phyloP scores from a whole-genome alignment of 805 yeast species.

The Candida piceae region DNA sequence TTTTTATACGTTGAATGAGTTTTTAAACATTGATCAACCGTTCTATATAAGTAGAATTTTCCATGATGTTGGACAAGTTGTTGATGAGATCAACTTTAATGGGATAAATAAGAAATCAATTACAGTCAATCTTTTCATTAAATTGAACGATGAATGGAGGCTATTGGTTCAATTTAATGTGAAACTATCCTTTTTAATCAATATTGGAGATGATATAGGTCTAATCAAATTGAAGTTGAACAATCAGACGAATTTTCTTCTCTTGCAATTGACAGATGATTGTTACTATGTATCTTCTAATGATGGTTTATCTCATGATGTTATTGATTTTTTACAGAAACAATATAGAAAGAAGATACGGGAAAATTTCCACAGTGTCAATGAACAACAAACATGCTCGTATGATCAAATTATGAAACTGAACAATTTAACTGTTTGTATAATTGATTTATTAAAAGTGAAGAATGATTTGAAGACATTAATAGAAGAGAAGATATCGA shows the following conservation, averaged over 20 bases:
- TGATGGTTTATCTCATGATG: constrained; percentile 9
- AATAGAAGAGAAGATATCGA: constrained; percentile 2
- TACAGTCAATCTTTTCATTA: constrained; percentile 22
- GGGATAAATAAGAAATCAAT: constrained; percentile 17
- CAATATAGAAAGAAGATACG: constrained; percentile 1
- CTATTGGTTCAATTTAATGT: constrained; percentile 22
- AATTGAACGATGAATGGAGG: constrained; percentile 18
- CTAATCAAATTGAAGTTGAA: constrained; percentile 13
- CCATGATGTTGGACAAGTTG: constrained; percentile 20
- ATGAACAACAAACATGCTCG: constrained; percentile 26
- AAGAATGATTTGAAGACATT: constrained; percentile 10
- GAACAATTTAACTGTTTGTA: constrained; percentile 33
- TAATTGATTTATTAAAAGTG: constrained; percentile 28
- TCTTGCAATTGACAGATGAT: constrained; percentile 26
- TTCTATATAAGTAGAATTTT: constrained; percentile 34
- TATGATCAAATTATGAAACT: constrained; percentile 40
- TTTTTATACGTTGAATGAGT: constrained; percentile 33
- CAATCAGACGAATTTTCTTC: constrained; percentile 21
- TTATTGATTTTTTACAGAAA: constrained; percentile 7
- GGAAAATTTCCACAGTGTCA: constrained; percentile 1
- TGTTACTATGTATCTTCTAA: constrained; percentile 27
- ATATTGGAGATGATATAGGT: constrained; percentile 28
- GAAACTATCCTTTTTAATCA: constrained; percentile 27
- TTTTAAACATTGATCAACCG: constrained; percentile 19
- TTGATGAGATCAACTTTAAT: constrained; percentile 21